A percentile compares a stretch with the other conserved stretches of the same genome.
These are phyloP conservation scores for Dissophora globulifera DNA, from an alignment of 192 early-diverging fungal species.

Conservation along the genomic window DNA sequence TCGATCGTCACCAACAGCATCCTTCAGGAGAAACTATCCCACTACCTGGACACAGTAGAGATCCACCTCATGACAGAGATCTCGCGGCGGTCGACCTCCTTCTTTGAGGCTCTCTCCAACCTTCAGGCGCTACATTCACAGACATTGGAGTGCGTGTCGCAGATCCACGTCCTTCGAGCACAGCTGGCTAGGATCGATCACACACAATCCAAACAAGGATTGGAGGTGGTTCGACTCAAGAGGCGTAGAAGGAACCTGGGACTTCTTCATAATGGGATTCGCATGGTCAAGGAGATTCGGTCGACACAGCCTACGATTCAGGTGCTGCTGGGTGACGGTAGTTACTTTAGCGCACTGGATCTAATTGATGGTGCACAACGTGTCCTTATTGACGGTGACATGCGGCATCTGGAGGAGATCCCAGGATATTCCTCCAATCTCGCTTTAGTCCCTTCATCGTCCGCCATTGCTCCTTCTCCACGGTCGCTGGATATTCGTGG, in stretches of 20 bases:
- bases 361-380: constrained; percentile 84
- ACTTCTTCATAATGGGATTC: constrained; percentile 73
- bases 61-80: constrained; percentile 95
- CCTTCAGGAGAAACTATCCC: constrained; percentile 91
- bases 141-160: constrained; percentile 86
- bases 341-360: constrained; percentile 91
- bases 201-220: constrained; percentile 77
- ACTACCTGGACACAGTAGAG: constrained; percentile 94
- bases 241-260: constrained; percentile 78
- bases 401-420: constrained; percentile 41
- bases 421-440: constrained; percentile 47
- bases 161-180: constrained; percentile 84
- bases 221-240: constrained; percentile 86
- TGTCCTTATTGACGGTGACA: constrained; percentile 65
- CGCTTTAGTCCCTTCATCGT: constrained; percentile 49
- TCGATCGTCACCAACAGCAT: constrained; percentile 70
- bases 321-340: constrained; percentile 77
- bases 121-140: constrained; percentile 93
- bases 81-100: constrained; percentile 90
- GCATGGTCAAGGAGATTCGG: constrained; percentile 77
- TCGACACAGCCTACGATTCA: constrained; percentile 89
- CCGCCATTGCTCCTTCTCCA: constrained; percentile 49
- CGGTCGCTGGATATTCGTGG: constrained; percentile 67
- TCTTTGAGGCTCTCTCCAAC: constrained; percentile 94
- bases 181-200: constrained; percentile 72